These are phyloP conservation scores for Pyrenochaeta sp. DNA, from an alignment of 2,329 filamentous ascomycete genomes.

Conservation along the genomic window DNA sequence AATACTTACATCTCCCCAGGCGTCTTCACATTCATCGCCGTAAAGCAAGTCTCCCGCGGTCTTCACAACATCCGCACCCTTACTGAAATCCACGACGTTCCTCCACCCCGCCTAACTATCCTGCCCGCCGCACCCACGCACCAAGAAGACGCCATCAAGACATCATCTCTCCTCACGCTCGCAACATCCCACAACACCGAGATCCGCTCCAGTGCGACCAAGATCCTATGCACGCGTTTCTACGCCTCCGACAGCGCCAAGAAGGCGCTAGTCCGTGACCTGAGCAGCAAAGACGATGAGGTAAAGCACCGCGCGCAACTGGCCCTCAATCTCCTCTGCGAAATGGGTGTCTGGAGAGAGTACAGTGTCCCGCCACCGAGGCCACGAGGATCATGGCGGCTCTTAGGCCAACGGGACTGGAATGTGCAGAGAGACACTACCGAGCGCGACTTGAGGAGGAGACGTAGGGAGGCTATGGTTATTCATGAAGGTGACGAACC, in stretches of 20 bases:
- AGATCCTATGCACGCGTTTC: conserved; percentile 50
- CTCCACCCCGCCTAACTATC: conserved; percentile 52
- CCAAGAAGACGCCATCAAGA: conserved; percentile 66
- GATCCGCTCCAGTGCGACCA: conserved; percentile 51
- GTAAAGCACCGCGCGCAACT: conserved; percentile 31
- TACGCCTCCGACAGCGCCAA: conserved; percentile 27
- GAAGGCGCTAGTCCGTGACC: conserved; percentile 32
- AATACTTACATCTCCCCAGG: conserved; percentile 51
- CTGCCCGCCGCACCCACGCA: conserved; percentile 67
- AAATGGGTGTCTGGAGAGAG: conserved; percentile 29
- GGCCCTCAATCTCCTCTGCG: conserved; percentile 37
- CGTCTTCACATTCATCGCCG: conserved; percentile 66
- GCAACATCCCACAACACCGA: conserved; percentile 53
- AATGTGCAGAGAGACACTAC: conserved; percentile 52
- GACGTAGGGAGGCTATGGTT: conserved; percentile 88
- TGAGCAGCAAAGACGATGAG: conserved; percentile 27
- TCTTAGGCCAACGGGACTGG: conserved; percentile 54
- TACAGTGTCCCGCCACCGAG: conserved; percentile 5
- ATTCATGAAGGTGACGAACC: conserved; percentile 84
- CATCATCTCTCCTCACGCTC: conserved; percentile 52
- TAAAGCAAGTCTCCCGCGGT: conserved; percentile 65
- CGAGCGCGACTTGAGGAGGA: conserved; percentile 76
- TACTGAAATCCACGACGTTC: conserved; percentile 74
- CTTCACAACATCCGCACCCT: conserved; percentile 69
- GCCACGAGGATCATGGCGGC: conserved; percentile 8